phyloP scores from a whole-genome alignment of 1,284 basidiomycete genomes.

The Apiotrichum akiyoshidainum region DNA sequence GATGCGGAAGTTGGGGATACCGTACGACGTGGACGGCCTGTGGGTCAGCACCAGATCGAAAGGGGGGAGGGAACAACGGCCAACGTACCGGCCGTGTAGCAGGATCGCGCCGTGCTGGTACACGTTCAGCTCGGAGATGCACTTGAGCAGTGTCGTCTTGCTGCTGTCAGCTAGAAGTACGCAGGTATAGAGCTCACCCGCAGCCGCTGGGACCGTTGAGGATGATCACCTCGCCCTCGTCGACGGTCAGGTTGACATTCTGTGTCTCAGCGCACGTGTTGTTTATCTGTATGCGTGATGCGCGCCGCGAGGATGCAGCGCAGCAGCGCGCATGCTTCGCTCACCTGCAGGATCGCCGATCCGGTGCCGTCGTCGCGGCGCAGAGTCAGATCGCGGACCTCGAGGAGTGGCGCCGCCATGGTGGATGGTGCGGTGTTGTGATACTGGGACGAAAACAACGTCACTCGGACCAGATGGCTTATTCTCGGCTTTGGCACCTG shows the following conservation, averaged over 20 bases:
- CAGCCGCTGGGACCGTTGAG: constrained; percentile 70
- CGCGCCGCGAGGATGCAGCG: not conserved
- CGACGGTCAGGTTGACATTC: constrained; percentile 60
- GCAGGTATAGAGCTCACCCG: constrained; percentile 52
- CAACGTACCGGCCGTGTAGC: constrained; percentile 63
- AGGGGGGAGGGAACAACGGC: constrained; percentile 5
- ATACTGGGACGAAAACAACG: not conserved
- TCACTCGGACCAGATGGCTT: too few relatives aligned
- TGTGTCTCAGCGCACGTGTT: constrained; percentile 26
- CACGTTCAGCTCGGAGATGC: constrained; percentile 70
- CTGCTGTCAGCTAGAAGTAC: constrained; percentile 40
- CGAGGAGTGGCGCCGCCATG: constrained; percentile 14
- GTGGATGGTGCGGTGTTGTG: too few relatives aligned
- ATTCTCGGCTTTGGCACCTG: too few relatives aligned
- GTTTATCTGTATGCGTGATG: not conserved
- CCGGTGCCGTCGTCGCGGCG: constrained; percentile 39
- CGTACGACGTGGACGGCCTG: constrained; percentile 47
- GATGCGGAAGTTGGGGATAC: constrained; percentile 70
- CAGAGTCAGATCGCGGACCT: constrained; percentile 29
- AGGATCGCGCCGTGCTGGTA: constrained; percentile 63
- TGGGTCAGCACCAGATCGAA: not conserved
- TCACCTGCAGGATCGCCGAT: constrained; percentile 38
- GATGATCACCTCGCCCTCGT: constrained; percentile 68
- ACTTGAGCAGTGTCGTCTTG: constrained; percentile 77
- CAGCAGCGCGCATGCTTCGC: not conserved